Evolutionary conservation across 2,329 filamentous ascomycete genomes (phyloP), one percentile per base, ranked within the genome.

Genomic region (Cordyceps tenuipes): DNA sequence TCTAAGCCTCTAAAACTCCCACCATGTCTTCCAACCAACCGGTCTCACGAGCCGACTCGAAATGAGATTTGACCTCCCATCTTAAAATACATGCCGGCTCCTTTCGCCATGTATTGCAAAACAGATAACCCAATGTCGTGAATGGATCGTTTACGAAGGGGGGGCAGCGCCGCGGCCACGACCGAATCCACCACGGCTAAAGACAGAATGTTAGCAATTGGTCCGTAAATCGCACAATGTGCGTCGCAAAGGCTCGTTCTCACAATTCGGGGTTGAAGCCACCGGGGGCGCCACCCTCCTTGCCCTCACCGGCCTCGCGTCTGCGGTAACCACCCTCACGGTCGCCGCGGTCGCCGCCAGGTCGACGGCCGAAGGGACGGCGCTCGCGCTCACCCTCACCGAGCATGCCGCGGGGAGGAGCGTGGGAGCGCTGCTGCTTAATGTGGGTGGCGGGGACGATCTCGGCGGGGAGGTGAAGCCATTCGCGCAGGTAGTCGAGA

Each of bases 401-500:
- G 82, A 97, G 87, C 94, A 99, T 97, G 76, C 94, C 94, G 75
- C 94, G 92, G 75, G 94, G 93, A 79, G 93, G 93, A 82, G 91
- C 92, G 81, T 97, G 91, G 73, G 91, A 94, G 80, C 94, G 91
- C 86, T 97, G 91, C 85, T 97, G 92, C 90, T 99, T 99, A 84
- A 99, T 97, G 89, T 99, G 94, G 74, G 94, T 99, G 74, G 95
- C 91, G 71, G 94, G 94, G 70, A 99, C 94, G 76, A 99, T 97
- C 87, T 99, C 94, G 77, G 94, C 92, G 74, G 94, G 94, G 73
- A 99, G 89, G 83, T 99, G 94, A 72, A 99, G 92, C 94, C 94
- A 99, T 85, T 99, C 94, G 77, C 94, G 93, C 79, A 99, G 92
- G 87, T 99, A 99, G 84, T 97, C 93, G 78, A 99, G 93, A 82